These are phyloP conservation scores for Suaeda aralocaspica DNA, from an alignment of 148 eudicot species.

Conservation along the genomic window DNA sequence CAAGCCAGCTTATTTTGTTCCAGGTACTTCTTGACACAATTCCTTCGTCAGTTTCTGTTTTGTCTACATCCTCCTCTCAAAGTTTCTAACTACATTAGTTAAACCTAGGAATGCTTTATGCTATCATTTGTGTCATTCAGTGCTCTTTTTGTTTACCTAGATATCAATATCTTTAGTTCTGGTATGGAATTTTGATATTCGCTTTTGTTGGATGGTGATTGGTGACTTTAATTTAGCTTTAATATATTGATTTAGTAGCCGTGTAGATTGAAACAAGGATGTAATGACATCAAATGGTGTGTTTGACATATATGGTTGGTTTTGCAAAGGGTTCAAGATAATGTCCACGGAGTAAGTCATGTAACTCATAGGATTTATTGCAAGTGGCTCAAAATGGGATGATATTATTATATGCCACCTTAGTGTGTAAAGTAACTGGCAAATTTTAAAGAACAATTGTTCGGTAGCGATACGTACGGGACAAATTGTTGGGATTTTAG, in stretches of 20 bases:
- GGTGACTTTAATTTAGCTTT: background rate
- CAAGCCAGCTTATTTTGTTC: slow-evolving; percentile 96
- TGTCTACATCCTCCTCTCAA: background rate
- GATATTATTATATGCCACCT: too few species aligned
- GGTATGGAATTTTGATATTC: background rate
- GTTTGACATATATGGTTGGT: too few species aligned
- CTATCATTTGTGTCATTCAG: background rate
- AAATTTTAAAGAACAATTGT: too few species aligned
- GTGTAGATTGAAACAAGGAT: too few species aligned
- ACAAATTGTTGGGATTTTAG: too few species aligned
- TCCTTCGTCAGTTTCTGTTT: background rate
- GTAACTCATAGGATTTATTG: too few species aligned
- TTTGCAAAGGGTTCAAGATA: too few species aligned
- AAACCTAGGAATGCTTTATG: background rate
- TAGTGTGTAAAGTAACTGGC: too few species aligned
- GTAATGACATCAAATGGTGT: too few species aligned
- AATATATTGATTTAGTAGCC: background rate
- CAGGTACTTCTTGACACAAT: slow-evolving; percentile 51
- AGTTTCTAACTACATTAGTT: background rate
- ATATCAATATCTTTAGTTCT: background rate
- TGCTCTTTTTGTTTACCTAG: background rate
- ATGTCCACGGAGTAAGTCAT: too few species aligned
- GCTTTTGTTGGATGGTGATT: background rate
- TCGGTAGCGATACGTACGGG: too few species aligned
- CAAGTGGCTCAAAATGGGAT: too few species aligned